Base-by-base conservation (phyloP, 1,284 basidiomycete species). In the Filobasidium uniguttulatum region DNA sequence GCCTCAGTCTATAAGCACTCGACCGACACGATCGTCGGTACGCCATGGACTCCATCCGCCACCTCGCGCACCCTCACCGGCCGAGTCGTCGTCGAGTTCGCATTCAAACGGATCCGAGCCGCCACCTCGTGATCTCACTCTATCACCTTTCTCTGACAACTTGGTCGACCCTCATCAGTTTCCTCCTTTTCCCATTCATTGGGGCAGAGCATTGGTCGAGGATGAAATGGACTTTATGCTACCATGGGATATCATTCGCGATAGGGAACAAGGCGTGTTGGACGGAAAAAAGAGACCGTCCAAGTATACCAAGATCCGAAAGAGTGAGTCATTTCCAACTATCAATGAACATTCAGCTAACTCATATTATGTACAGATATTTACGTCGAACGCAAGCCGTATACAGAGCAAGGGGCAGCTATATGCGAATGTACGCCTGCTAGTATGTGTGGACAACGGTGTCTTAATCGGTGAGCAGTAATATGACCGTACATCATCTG, bases 391-490 rank as follows among this genome's bases (percentile, higher is more conserved):
- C 51, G 66, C 48, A 48, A 55, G 3, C 53, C 57, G 23, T 56
- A 54, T 25, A 47, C 55, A 3, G 46, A 55, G 12, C 54, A 57
- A 2, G 60, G 57, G 9, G 50, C 45, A 28, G 67, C 64, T 12
- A 53, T 70, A 23, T 73, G 72, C 55, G 52, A 57, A 17, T 73
- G 72, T 49, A 57, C 55, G 25, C 58, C 60, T 7, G 57, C 57
- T n/a, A 57, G 57, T 6, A 62, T 63, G 4, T 74, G 72, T 50
- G 62, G 66, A 7, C 64, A 69, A 5, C 59, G 60, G 23, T 74
- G 72, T 57, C 66, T 72, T 54, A 73, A 73, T 55, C 58, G 71
- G 56, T 64, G 14, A 37, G 60, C 50, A 5, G 2, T 35, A 15
- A 26, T 28, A 14, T 7, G 4, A 9, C 22, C 26, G 30, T 22